These are phyloP conservation scores for Cyclocybe cylindracea DNA, from an alignment of 768 basidiomycete species.

Conservation along the genomic window DNA sequence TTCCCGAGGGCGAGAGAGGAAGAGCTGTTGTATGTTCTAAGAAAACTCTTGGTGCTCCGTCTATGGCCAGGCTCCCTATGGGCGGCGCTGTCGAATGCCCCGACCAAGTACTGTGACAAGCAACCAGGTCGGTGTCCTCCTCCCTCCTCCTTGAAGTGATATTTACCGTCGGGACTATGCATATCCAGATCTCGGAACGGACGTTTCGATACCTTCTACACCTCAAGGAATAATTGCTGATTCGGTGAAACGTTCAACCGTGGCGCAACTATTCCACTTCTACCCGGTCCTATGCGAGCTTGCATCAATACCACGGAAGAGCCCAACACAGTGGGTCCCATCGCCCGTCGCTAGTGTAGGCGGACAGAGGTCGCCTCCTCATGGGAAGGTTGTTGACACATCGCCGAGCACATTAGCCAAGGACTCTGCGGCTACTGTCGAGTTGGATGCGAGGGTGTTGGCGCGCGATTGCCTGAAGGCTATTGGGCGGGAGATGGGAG, in stretches of 20 bases:
- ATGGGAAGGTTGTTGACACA: too few relatives aligned
- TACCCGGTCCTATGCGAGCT: conserved; percentile 81
- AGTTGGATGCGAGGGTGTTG: conserved; percentile 66
- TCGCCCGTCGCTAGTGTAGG: conserved; percentile 8
- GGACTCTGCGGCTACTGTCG: conserved; percentile 28
- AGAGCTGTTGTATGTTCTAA: conserved; percentile 82
- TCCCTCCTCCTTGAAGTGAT: background rate
- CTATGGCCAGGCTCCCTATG: conserved; percentile 78
- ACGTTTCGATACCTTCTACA: conserved; percentile 40
- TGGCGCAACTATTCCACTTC: conserved; percentile 88
- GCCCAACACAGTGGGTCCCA: conserved; percentile 68
- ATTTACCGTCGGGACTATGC: background rate
- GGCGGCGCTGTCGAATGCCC: conserved; percentile 71
- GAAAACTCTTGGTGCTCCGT: conserved; percentile 70
- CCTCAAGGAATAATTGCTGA: conserved; percentile 65
- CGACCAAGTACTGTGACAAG: conserved; percentile 50
- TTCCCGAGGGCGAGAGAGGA: conserved; percentile 89
- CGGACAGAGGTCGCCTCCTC: background rate
- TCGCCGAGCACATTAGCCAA: background rate
- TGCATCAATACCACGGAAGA: conserved; percentile 65
- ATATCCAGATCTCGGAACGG: conserved; percentile 17
- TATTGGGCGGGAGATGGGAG: conserved; percentile 76
- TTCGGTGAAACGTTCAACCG: conserved; percentile 70
- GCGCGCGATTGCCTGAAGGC: conserved; percentile 68
- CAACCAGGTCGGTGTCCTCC: conserved; percentile 52